These are phyloP conservation scores for Lepidium campestre DNA, from an alignment of 441 rosid species.

Conservation along the genomic window DNA sequence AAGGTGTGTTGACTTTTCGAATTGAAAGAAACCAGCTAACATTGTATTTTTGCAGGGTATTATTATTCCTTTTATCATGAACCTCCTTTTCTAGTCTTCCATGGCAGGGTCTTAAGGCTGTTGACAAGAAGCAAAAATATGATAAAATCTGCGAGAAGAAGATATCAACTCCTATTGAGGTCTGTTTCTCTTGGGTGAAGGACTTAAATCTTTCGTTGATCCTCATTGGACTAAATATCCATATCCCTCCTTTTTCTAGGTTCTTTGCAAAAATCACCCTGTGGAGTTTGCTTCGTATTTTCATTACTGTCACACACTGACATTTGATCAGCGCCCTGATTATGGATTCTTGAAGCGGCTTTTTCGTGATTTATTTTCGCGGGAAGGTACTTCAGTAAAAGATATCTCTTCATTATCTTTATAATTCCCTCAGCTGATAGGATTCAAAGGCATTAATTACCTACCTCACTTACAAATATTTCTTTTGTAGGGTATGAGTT, in stretches of 20 bases:
- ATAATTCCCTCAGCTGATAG: conserved; percentile 8
- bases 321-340: conserved; percentile 86
- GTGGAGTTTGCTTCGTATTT: conserved; percentile 94
- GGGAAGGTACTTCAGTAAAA: conserved; percentile 49
- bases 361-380: conserved; percentile 68
- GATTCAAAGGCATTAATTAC: not conserved
- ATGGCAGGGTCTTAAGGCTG: conserved; percentile 97
- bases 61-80: conserved; percentile 1
- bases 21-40: not conserved
- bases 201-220: not conserved
- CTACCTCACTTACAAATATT: conserved; percentile 14
- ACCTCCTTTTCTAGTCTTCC: conserved; percentile 61
- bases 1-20: conserved; percentile 33
- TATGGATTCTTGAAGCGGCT: conserved; percentile 89
- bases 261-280: conserved; percentile 82
- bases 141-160: conserved; percentile 96
- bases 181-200: conserved; percentile 14
- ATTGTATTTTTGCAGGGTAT: not conserved
- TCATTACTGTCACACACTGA: conserved; percentile 82
- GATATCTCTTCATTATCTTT: not conserved
- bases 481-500: conserved; percentile 53
- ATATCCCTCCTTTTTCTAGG: conserved; percentile 36
- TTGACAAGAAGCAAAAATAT: conserved; percentile 89
- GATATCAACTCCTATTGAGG: conserved; percentile 94
- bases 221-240: not conserved